Percentiles rank a stretch among this genome's conserved stretches.
phyloP scores from a whole-genome alignment of 306 rosid genomes.

The Cucurbita pepo region DNA sequence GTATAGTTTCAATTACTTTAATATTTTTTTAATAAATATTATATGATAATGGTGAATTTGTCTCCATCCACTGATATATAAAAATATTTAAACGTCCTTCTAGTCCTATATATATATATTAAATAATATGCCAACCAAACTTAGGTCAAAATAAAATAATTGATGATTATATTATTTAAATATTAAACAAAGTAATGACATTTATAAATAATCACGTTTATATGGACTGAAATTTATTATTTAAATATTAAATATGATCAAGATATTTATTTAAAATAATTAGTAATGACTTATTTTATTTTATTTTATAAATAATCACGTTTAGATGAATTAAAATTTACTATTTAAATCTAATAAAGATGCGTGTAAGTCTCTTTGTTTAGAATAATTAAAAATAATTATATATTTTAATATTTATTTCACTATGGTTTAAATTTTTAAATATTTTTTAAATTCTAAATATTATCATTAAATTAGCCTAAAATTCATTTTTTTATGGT shows the following conservation, averaged over 20 bases:
- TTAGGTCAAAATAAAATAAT: conserved; percentile 31
- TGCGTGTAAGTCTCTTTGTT: too few relatives aligned
- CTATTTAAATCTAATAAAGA: too few relatives aligned
- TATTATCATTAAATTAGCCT: too few relatives aligned
- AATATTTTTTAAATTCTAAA: too few relatives aligned
- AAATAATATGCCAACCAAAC: conserved; percentile 12
- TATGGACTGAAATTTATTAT: conserved; percentile 21
- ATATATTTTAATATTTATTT: too few relatives aligned
- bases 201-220: conserved; percentile 27
- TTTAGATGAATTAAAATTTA: too few relatives aligned
- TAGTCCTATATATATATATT: conserved; percentile 19
- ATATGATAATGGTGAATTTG: conserved; percentile 23
- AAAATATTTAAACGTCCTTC: conserved; percentile 6
- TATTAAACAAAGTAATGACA: not conserved
- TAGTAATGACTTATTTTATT: not conserved
- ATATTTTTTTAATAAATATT: not conserved
- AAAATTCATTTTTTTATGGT: too few relatives aligned
- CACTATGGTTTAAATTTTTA: too few relatives aligned
- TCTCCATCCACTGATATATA: conserved; percentile 20
- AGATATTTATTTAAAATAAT: conserved; percentile 2
- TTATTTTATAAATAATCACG: too few relatives aligned
- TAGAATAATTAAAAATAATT: too few relatives aligned
- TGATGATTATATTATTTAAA: conserved; percentile 13
- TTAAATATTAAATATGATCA: conserved; percentile 16
- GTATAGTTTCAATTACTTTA: not conserved